These are phyloP conservation scores for Tuber aestivum DNA, from an alignment of 495 filamentous ascomycete genomes.

Conservation along the genomic window DNA sequence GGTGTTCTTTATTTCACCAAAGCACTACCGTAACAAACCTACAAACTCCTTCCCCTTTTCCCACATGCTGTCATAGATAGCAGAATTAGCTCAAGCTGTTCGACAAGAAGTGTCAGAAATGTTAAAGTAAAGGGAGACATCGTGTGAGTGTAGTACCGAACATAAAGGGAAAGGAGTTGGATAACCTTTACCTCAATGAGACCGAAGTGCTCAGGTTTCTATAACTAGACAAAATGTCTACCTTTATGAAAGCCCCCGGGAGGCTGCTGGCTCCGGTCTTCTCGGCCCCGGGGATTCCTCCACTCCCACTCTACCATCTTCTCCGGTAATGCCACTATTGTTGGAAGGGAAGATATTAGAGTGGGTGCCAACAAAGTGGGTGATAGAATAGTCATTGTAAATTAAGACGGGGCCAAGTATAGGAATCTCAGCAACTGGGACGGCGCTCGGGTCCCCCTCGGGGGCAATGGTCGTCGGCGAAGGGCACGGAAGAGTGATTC, in stretches of 20 bases:
- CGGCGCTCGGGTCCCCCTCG: no score
- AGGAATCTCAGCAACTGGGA: background rate
- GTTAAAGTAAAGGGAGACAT: no score
- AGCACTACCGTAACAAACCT: background rate
- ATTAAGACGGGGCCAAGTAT: background rate
- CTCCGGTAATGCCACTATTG: background rate
- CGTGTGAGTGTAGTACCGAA: background rate
- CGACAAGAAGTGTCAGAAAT: background rate
- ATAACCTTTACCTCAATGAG: background rate
- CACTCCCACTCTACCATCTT: background rate
- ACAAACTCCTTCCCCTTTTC: background rate
- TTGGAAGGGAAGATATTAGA: background rate
- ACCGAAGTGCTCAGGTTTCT: background rate
- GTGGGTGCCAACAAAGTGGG: background rate
- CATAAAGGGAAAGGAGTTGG: background rate
- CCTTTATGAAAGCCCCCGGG: background rate
- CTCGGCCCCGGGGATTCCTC: background rate
- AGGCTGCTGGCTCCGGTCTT: background rate
- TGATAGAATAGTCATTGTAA: background rate
- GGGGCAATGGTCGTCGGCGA: background rate
- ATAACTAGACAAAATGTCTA: background rate
- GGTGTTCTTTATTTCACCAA: background rate
- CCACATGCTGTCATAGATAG: background rate
- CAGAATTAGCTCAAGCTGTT: background rate
- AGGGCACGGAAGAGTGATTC: no score